Evolutionary conservation across 768 basidiomycete species (phyloP).

Genomic region (Baorangia bicolor): DNA sequence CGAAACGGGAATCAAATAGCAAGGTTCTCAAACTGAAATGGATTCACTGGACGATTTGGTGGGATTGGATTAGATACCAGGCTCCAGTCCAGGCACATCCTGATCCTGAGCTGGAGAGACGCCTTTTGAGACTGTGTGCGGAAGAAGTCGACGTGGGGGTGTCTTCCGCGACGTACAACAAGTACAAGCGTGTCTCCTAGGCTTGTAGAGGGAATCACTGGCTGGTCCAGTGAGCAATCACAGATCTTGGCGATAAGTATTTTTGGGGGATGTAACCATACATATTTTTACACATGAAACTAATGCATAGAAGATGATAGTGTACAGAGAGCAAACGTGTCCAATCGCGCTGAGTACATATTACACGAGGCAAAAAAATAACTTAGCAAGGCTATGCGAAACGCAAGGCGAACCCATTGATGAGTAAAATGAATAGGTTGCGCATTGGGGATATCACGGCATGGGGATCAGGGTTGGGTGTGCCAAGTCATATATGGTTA

Average conservation of each 20-base stretch:
- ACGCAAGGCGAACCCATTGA: slow-evolving; percentile 2
- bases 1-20: slow-evolving; percentile 20
- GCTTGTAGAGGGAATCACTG: not conserved
- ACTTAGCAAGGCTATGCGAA: slow-evolving; percentile 5
- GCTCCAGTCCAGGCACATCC: slow-evolving; percentile 21
- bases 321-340: not conserved
- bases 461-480: slow-evolving; percentile 2
- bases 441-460: slow-evolving; percentile 24
- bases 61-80: slow-evolving; percentile 26
- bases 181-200: slow-evolving; percentile 33
- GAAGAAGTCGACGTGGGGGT: slow-evolving; percentile 31
- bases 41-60: slow-evolving; percentile 35
- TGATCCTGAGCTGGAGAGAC: slow-evolving; percentile 24
- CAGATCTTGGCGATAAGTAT: not conserved
- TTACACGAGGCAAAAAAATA: slow-evolving; percentile 7
- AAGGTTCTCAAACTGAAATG: slow-evolving; percentile 29
- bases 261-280: slow-evolving; percentile 4
- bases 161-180: slow-evolving; percentile 30
- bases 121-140: slow-evolving; percentile 21
- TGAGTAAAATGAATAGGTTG: slow-evolving; percentile 13
- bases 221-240: slow-evolving; percentile 8
- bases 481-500: not conserved
- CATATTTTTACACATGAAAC: slow-evolving; percentile 18
- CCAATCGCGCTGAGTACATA: not conserved
- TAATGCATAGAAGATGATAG: slow-evolving; percentile 21